Evolutionary conservation across 169 alveolate species (phyloP), one percentile per base, ranked within the genome.

Genomic region (Cryptosporidium sp.): DNA sequence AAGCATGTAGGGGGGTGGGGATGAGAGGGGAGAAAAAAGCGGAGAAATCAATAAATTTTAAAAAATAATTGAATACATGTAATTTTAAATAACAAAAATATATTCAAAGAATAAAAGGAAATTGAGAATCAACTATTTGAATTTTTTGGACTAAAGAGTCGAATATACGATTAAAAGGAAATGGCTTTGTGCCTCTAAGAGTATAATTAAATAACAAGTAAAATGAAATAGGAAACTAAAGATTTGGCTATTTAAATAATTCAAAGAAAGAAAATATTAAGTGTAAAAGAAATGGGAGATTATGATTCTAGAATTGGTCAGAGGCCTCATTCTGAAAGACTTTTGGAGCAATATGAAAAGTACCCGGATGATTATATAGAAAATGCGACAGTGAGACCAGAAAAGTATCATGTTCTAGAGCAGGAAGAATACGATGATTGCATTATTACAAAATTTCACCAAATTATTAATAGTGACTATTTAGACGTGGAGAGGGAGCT

Each of bases 381-480:
- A 23, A 45, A 45, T 51, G 69, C 69, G 3, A 71, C 85, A 48
- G 1, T 51, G 16, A 71, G 85, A 71, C 85, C 85, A 23, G 69
- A 45, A 33, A 71, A 71, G 26, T 71, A 71, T 50, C 85, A 71
- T 43, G 45, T 71, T 21, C 12, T 71, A 23, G 71, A 58, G 18
- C 70, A 73, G 43, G 18, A 37, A 12, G 86, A 73, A 33, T 31
- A 52, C 37, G 62, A 73, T n/a, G 86, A 73, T 33, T 73, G 86
- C 14, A 73, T 73, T 52, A 73, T 73, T 9, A 73, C 86, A 33
- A 55, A 23, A 31, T 73, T 37, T 55, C 86, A 73, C 35, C 69
- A 73, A 8, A 73, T 73, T 37, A 73, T 73, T 37, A 73, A 59
- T 35, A 73, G 71, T 23, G 86, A 73, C n/a, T 73, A 55, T 21